A percentile compares a stretch with the other conserved stretches of the same genome.
Conservation (phyloP, 2,329 filamentous ascomycete species). For the Aspergillus ibericus region DNA sequence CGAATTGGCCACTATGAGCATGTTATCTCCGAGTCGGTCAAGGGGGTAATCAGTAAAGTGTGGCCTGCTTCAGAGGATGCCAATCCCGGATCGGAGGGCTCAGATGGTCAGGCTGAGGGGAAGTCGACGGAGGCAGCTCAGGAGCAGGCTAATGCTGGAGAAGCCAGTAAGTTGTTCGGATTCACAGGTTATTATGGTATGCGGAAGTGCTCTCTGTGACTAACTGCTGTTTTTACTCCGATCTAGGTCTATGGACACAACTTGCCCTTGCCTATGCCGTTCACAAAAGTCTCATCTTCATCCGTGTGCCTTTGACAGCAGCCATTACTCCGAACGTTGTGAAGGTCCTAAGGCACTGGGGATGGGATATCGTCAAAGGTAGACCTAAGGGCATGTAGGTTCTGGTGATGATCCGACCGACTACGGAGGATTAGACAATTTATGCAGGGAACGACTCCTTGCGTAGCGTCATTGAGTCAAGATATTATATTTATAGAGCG, state of each 20-base stretch:
- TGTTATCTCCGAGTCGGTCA: conserved; percentile 41
- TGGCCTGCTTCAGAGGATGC: conserved; percentile 36
- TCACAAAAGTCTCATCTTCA: conserved; percentile 96
- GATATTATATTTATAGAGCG: conserved; percentile 16
- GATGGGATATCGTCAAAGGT: conserved; percentile 89
- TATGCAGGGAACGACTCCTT: conserved; percentile 5
- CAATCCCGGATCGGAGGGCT: conserved; percentile 28
- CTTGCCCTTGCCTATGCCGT: conserved; percentile 92
- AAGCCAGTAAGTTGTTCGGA: conserved; percentile 66
- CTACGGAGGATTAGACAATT: not conserved
- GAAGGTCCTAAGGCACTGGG: conserved; percentile 80
- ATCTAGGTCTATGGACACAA: conserved; percentile 72
- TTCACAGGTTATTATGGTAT: too few relatives aligned
- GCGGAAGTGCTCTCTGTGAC: not conserved
- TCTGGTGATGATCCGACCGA: not conserved
- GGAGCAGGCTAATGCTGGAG: conserved; percentile 58
- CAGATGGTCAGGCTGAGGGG: conserved; percentile 38
- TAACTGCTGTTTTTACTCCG: conserved; percentile 1
- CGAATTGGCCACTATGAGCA: conserved; percentile 66
- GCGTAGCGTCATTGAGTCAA: conserved; percentile 23
- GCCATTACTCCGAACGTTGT: conserved; percentile 94
- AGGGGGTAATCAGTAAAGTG: conserved; percentile 32
- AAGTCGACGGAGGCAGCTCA: conserved; percentile 24
- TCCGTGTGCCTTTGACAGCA: conserved; percentile 88
- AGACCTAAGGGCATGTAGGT: conserved; percentile 43